phyloP scores from a whole-genome alignment of 1,139 yeast species.

The Magnusiomyces fungicola region DNA sequence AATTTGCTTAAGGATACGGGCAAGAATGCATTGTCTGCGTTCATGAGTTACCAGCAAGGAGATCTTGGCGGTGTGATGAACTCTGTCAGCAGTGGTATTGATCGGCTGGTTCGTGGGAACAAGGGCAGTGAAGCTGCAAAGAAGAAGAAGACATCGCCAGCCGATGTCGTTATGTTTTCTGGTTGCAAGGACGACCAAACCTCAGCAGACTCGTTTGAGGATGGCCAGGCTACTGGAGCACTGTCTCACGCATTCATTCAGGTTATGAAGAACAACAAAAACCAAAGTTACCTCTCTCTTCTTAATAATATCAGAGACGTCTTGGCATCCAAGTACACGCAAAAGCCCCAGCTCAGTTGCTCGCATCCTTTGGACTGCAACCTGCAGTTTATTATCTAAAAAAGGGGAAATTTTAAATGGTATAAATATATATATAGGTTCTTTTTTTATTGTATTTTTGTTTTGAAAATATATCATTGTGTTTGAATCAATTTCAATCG shows the following conservation, averaged over 20 bases:
- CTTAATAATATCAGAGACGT: constrained; percentile 73
- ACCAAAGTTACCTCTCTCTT: constrained; percentile 69
- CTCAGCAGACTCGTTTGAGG: constrained; percentile 71
- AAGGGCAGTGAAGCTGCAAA: constrained; percentile 39
- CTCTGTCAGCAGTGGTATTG: constrained; percentile 45
- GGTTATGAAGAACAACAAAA: constrained; percentile 58
- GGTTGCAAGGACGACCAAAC: constrained; percentile 89
- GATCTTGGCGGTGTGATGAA: constrained; percentile 46
- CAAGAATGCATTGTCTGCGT: constrained; percentile 60
- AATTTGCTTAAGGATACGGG: constrained; percentile 82
- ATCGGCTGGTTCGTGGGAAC: constrained; percentile 36
- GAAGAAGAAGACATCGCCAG: constrained; percentile 68
- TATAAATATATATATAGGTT: not conserved
- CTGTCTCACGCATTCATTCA: constrained; percentile 86
- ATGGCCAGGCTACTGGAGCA: constrained; percentile 82
- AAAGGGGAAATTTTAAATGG: not conserved
- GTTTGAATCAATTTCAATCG: not conserved
- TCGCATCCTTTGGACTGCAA: constrained; percentile 84
- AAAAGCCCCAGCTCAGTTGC: constrained; percentile 80
- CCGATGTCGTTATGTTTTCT: constrained; percentile 77
- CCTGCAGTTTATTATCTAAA: constrained; percentile 46
- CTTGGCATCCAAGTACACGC: constrained; percentile 63
- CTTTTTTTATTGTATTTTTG: no score
- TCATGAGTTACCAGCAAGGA: constrained; percentile 65
- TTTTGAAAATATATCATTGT: not conserved